A percentile compares a stretch with the other conserved stretches of the same genome.
Evolutionary conservation across 2,329 filamentous ascomycete species (phyloP).

Genomic region (Scytalidium lignicola): DNA sequence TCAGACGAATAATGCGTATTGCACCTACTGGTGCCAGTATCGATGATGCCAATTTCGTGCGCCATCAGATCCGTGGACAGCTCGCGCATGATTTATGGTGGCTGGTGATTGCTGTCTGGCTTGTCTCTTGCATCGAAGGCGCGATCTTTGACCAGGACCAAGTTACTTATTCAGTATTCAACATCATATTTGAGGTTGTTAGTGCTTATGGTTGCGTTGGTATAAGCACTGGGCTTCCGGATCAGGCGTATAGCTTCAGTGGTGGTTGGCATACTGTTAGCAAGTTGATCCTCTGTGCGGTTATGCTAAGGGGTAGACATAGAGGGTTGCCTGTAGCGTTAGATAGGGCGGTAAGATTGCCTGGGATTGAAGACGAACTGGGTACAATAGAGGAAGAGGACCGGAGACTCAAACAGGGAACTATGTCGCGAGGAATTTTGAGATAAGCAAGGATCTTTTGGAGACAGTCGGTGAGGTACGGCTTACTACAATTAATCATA

Average conservation of each 20-base stretch:
- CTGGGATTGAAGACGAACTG: constrained; percentile 21
- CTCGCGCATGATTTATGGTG: constrained; percentile 64
- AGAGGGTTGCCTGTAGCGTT: constrained; percentile 51
- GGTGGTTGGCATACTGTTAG: constrained; percentile 49
- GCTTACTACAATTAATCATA: no score
- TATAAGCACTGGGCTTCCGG: constrained; percentile 50
- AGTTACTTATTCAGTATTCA: constrained; percentile 51
- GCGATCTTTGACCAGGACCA: constrained; percentile 47
- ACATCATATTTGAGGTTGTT: constrained; percentile 53
- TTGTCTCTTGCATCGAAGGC: constrained; percentile 57
- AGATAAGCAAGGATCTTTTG: no score
- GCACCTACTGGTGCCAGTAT: background rate
- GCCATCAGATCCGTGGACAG: constrained; percentile 54
- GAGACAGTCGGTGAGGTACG: no score
- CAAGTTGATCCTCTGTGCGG: constrained; percentile 53
- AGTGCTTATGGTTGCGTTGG: constrained; percentile 59
- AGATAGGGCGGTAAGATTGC: constrained; percentile 47
- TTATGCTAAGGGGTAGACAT: constrained; percentile 53
- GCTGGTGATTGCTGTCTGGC: constrained; percentile 54
- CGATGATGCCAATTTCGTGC: constrained; percentile 15
- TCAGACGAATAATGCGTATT: background rate
- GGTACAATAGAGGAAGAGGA: background rate
- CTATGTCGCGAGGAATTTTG: no score
- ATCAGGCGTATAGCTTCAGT: constrained; percentile 48
- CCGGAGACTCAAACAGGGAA: no score